These are phyloP conservation scores for Salix purpurea DNA, from an alignment of 345 rosid species.

Conservation along the genomic window DNA sequence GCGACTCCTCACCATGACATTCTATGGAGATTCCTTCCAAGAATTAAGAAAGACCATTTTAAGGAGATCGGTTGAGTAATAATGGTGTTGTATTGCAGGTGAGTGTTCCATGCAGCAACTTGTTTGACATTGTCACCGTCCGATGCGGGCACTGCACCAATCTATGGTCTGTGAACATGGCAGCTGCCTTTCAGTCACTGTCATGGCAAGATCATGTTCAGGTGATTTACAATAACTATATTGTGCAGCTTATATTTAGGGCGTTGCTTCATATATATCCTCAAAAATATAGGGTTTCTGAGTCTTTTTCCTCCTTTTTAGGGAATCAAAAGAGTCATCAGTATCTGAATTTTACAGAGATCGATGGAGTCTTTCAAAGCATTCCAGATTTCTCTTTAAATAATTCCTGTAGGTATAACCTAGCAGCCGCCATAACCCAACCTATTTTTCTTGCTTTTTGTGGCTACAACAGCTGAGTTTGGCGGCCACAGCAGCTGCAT, in stretches of 20 bases:
- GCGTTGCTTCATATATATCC: conserved; percentile 9
- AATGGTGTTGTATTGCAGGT: conserved; percentile 46
- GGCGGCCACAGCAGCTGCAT: conserved; percentile 10
- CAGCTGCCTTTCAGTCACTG: conserved; percentile 81
- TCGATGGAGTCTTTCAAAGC: conserved; percentile 32
- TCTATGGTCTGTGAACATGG: conserved; percentile 98
- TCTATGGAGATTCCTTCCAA: too few species aligned
- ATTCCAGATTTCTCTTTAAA: conserved; percentile 5
- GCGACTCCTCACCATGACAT: neutral
- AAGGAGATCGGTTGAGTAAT: neutral
- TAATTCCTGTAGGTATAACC: conserved; percentile 3
- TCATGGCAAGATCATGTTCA: conserved; percentile 62
- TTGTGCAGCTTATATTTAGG: conserved; percentile 17
- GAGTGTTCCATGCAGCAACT: conserved; percentile 89
- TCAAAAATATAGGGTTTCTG: conserved; percentile 39
- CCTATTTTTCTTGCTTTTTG: conserved; percentile 26
- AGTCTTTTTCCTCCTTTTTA: conserved; percentile 13
- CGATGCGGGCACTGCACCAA: conserved; percentile 97
- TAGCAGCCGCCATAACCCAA: conserved; percentile 38
- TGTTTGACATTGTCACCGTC: conserved; percentile 86
- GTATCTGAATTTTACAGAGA: conserved; percentile 14
- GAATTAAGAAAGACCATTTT: neutral
- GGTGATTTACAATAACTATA: conserved; percentile 25
- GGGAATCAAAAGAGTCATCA: conserved; percentile 22
- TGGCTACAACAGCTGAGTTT: conserved; percentile 23